Percentiles rank a stretch among this genome's conserved stretches.
Conservation (phyloP, 768 basidiomycete species). For the Clitopilus hobsonii region DNA sequence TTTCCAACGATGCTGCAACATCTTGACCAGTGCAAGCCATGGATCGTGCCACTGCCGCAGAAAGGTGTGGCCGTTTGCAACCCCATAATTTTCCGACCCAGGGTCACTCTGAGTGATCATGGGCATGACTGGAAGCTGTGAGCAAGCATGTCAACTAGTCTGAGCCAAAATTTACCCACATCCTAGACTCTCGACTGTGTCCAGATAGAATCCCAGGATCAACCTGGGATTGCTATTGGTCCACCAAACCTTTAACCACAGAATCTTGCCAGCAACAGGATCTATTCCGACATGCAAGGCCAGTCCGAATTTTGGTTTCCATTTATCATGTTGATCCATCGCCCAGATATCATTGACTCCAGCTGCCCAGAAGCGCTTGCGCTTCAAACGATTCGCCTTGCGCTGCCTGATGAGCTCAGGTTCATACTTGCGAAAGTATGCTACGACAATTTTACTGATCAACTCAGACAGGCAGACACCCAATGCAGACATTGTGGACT, state of each 20-base stretch:
- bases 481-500: too few relatives aligned
- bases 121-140: constrained; percentile 24
- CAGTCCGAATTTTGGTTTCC: constrained; percentile 25
- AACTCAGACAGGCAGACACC: too few relatives aligned
- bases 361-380: constrained; percentile 22
- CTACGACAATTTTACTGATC: too few relatives aligned
- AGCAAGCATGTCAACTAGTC: constrained; percentile 2
- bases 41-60: constrained; percentile 37
- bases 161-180: constrained; percentile 6
- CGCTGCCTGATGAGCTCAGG: not conserved
- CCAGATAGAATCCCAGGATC: constrained; percentile 30
- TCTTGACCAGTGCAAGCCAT: constrained; percentile 21
- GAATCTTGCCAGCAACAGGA: constrained; percentile 24
- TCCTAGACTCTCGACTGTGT: constrained; percentile 9
- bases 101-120: constrained; percentile 40
- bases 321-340: constrained; percentile 34
- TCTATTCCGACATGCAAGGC: constrained; percentile 29
- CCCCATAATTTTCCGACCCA: constrained; percentile 36
- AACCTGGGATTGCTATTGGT: constrained; percentile 30
- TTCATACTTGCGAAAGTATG: too few relatives aligned
- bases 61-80: constrained; percentile 39
- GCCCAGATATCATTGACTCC: constrained; percentile 27
- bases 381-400: constrained; percentile 9
- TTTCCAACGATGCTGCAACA: constrained; percentile 37
- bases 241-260: constrained; percentile 39